Evolutionary conservation across 2,329 filamentous ascomycete species (phyloP).

Genomic region (Orbilia javanica): DNA sequence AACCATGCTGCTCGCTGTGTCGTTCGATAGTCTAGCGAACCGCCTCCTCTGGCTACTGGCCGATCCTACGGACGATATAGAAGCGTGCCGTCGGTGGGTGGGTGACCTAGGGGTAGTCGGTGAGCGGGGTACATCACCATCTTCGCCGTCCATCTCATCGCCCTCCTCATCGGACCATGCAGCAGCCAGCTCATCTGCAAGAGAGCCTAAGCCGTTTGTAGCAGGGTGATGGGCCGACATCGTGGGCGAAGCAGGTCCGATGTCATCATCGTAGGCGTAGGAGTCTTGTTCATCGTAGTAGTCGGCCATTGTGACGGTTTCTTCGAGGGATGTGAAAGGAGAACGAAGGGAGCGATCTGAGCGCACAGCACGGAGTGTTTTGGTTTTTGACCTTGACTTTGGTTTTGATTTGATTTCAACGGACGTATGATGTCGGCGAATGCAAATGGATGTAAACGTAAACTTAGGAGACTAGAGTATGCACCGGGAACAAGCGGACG

Average conservation of each 20-base stretch:
- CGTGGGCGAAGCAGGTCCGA: constrained; percentile 51
- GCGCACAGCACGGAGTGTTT: constrained; percentile 13
- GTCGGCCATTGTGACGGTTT: constrained; percentile 44
- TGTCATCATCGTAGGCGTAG: constrained; percentile 52
- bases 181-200: constrained; percentile 84
- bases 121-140: constrained; percentile 48
- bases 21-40: constrained; percentile 54
- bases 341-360: constrained; percentile 12
- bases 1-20: constrained; percentile 51
- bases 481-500: constrained; percentile 28
- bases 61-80: constrained; percentile 54
- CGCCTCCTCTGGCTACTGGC: constrained; percentile 50
- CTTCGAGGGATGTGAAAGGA: not conserved
- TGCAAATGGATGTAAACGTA: not conserved
- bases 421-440: constrained; percentile 1
- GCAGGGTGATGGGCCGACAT: constrained; percentile 34
- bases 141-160: constrained; percentile 47
- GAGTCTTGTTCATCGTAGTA: constrained; percentile 57
- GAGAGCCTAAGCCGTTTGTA: constrained; percentile 74
- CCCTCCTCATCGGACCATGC: constrained; percentile 71
- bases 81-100: constrained; percentile 49
- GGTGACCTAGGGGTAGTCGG: constrained; percentile 51
- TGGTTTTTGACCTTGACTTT: not conserved
- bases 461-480: constrained; percentile 37
- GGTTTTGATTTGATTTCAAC: not conserved